These are phyloP conservation scores for Sporobolomyces phaffii DNA, from an alignment of 768 basidiomycete species.

Conservation along the genomic window DNA sequence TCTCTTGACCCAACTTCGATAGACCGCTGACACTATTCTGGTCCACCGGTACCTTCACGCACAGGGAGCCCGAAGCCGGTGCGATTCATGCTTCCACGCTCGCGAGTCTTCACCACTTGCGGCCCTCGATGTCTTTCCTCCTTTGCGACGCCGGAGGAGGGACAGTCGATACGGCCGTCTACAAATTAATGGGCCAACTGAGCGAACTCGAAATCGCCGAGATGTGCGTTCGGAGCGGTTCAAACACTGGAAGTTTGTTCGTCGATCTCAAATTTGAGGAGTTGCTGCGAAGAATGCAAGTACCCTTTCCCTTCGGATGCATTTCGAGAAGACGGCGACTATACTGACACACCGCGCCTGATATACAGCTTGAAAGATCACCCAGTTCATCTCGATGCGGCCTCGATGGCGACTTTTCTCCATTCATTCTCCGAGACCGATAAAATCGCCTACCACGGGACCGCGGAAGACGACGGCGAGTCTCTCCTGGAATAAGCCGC, in stretches of 20 bases:
- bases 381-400: slow-evolving; percentile 72
- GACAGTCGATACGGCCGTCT: slow-evolving; percentile 57
- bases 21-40: too few relatives aligned
- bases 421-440: slow-evolving; percentile 48
- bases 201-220: slow-evolving; percentile 83
- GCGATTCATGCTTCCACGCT: slow-evolving; percentile 81
- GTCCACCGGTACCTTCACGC: too few relatives aligned
- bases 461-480: background rate
- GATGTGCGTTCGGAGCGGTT: slow-evolving; percentile 78
- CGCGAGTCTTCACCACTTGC: slow-evolving; percentile 70
- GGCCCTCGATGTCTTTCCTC: slow-evolving; percentile 75
- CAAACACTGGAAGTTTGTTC: slow-evolving; percentile 80
- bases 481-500: background rate
- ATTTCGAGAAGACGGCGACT: too few relatives aligned
- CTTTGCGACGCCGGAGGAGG: slow-evolving; percentile 89
- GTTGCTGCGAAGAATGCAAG: slow-evolving; percentile 57
- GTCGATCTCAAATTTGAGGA: slow-evolving; percentile 79
- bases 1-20: too few relatives aligned
- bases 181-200: slow-evolving; percentile 69
- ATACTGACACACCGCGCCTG: background rate
- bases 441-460: background rate
- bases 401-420: slow-evolving; percentile 50
- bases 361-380: slow-evolving; percentile 64
- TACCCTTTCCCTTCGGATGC: background rate
- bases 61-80: slow-evolving; percentile 70